A percentile compares a stretch with the other conserved stretches of the same genome.
phyloP scores from a whole-genome alignment of 768 basidiomycete genomes.

The Kwoniella heveanensis region DNA sequence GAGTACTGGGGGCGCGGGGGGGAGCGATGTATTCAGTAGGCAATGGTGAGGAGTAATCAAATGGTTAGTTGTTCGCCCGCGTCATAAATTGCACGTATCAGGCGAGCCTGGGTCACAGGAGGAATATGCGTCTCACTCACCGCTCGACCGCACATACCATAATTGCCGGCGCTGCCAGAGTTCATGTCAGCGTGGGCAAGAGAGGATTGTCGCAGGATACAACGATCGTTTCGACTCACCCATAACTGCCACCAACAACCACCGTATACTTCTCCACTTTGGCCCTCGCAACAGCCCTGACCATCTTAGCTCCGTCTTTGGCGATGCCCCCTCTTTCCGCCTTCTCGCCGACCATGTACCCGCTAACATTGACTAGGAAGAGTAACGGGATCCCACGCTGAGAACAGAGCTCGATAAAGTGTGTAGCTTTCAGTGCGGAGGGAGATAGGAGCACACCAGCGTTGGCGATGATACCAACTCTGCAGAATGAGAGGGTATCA shows the following conservation, averaged over 20 bases:
- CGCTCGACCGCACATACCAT: constrained; percentile 91
- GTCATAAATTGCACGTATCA: too few species aligned
- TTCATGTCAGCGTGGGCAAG: not conserved
- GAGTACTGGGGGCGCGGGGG: constrained; percentile 82
- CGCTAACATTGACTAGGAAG: constrained; percentile 93
- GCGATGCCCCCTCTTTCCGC: constrained; percentile 93
- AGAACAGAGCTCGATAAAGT: constrained; percentile 92
- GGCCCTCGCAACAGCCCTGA: constrained; percentile 69
- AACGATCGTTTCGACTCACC: constrained; percentile 50
- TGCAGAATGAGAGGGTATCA: not conserved
- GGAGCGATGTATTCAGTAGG: too few species aligned
- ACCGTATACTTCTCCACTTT: constrained; percentile 94
- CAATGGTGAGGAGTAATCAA: too few species aligned
- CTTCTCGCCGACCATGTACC: constrained; percentile 96
- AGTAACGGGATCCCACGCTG: constrained; percentile 85
- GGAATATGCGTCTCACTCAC: constrained; percentile 66
- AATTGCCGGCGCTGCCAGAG: constrained; percentile 73
- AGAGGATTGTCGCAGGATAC: constrained; percentile 7
- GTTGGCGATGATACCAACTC: constrained; percentile 87
- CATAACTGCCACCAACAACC: constrained; percentile 88
- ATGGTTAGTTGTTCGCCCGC: too few species aligned
- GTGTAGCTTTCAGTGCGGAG: constrained; percentile 88
- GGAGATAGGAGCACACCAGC: constrained; percentile 94
- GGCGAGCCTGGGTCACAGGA: too few species aligned
- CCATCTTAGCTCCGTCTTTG: constrained; percentile 96